Base-by-base conservation (phyloP, 176 grass and related monocot genomes). In the Calamus simplicifolius region DNA sequence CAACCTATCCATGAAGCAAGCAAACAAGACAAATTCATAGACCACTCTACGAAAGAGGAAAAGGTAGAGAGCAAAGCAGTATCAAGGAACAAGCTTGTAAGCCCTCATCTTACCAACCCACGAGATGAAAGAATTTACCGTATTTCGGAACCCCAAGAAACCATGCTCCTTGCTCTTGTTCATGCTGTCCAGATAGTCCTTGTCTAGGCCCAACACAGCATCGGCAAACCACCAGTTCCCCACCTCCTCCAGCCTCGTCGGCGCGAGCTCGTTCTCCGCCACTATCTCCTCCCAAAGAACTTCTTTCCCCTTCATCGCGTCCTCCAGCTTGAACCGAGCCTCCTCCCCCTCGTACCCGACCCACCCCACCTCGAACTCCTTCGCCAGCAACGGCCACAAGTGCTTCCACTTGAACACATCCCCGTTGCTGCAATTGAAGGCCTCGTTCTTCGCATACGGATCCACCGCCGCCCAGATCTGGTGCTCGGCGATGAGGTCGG, bases 101-200 rank as follows among this genome's bases (percentile, higher is more conserved):
- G 74, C 81, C 72, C 75, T 85, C 56, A 95, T 62, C 76, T 89
- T 95, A 4, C 89, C 81, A 25, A 95, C 78, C 85, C 89, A 95
- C 62, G 70, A 77, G 49, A 69, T 85, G 73, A 95, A 85, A 26
- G 85, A 89, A 54, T 63, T 60, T 38, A 69, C 64, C 0, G 89
- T 80, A 78, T 95, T 95, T 8, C 85, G 54, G 73, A 95, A 89
- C 38, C 89, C 89, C 1, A 95, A 73, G 76, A 95, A 95, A 0
- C 89, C 89, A 16, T 95, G 89, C 63, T 95, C 89, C 81, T 95
- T 95, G 78, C 85, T 95, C 53, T 89, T 95, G 67, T 95, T 95
- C 89, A 95, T 95, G 69, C 61, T 74, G 19, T 95, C 85, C 29
- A 95, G 63, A 43, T 77, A 51, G 61, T 79, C 68, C 2, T 15